Conservation (phyloP, 2,329 filamentous ascomycete species). For the Aspergillus latus region DNA sequence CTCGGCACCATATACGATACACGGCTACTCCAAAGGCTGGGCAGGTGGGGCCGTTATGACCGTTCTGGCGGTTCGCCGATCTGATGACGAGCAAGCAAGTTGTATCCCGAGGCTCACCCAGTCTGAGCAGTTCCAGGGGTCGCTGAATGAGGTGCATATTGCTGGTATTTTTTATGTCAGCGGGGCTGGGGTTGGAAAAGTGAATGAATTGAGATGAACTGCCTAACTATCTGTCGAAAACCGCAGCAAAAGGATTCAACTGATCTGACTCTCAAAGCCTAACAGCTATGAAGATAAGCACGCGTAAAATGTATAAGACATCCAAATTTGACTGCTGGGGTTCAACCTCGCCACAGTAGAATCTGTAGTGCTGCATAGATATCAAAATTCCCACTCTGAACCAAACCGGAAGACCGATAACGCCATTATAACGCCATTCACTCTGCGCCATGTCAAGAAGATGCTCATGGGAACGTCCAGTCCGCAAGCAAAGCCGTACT, state of each 20-base stretch:
- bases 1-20: slow-evolving; percentile 15
- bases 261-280: not conserved
- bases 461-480: slow-evolving; percentile 22
- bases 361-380: slow-evolving; percentile 4
- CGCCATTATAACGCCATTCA: slow-evolving; percentile 22
- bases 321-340: not conserved
- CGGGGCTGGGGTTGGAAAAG: not conserved
- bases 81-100: not conserved
- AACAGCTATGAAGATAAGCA: slow-evolving; percentile 12
- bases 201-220: not conserved
- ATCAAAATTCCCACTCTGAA: slow-evolving; percentile 7
- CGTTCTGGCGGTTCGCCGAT: slow-evolving; percentile 1
- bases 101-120: no score
- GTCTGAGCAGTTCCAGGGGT: not conserved
- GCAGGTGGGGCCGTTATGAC: slow-evolving; percentile 8
- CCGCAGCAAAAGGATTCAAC: not conserved
- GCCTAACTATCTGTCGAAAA: not conserved
- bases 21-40: not conserved
- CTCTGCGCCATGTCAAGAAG: slow-evolving; percentile 17
- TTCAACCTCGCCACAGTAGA: slow-evolving; percentile 1
- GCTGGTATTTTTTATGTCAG: not conserved
- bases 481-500: slow-evolving; percentile 12
- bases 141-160: not conserved
- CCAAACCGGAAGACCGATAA: slow-evolving; percentile 11
- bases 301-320: not conserved